Evolutionary conservation across 2,329 filamentous ascomycete species (phyloP).

Genomic region (Beauveria sp.): DNA sequence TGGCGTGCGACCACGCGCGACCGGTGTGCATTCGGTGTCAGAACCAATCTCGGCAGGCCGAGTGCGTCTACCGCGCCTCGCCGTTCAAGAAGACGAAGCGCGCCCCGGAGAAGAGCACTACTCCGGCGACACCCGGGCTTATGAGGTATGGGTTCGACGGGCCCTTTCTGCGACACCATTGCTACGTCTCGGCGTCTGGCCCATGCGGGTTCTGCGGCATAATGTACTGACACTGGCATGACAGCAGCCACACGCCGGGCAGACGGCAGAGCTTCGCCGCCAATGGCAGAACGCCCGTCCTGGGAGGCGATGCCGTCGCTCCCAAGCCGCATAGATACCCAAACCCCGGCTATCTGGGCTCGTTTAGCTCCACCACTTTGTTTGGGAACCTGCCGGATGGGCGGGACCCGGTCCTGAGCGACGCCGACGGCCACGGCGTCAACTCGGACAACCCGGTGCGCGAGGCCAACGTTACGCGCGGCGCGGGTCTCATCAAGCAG

Average conservation of each 20-base stretch:
- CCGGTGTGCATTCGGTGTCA: constrained; percentile 21
- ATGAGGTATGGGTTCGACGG: not conserved
- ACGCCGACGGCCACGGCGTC: not conserved
- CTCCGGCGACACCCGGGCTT: constrained; percentile 2
- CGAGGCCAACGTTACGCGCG: constrained; percentile 5
- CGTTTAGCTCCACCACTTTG: constrained; percentile 14
- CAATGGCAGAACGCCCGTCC: not conserved
- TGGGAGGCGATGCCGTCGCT: not conserved
- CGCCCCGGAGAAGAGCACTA: constrained; percentile 6
- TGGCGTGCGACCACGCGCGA: constrained; percentile 20
- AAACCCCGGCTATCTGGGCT: constrained; percentile 9
- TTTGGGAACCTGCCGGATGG: constrained; percentile 11
- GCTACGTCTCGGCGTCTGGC: not conserved
- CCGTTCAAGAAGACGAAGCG: constrained; percentile 16
- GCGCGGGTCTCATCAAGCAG: constrained; percentile 6
- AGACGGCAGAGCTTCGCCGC: not conserved
- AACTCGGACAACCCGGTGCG: constrained; percentile 5
- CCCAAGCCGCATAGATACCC: constrained; percentile 7
- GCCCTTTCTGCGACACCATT: not conserved
- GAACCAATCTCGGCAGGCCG: constrained; percentile 7
- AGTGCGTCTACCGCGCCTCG: constrained; percentile 15
- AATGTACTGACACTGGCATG: not conserved
- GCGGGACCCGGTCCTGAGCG: not conserved
- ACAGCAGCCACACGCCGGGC: not conserved
- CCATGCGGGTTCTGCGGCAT: not conserved